Percentiles rank a stretch among this genome's conserved stretches.
phyloP scores from a whole-genome alignment of 2,329 filamentous ascomycete species.

The Davidsoniella virescens region DNA sequence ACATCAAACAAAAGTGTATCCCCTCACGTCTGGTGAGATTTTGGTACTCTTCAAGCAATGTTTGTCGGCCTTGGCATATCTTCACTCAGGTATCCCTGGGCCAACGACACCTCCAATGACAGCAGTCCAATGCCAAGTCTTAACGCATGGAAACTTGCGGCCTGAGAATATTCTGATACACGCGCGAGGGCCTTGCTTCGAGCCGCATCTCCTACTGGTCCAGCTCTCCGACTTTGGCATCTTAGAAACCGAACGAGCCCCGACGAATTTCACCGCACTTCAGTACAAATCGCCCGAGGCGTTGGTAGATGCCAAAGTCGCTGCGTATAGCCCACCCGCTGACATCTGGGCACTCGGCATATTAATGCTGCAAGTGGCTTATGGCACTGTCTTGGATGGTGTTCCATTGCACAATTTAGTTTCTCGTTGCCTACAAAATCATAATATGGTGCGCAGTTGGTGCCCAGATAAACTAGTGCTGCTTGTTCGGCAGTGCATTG shows the following conservation, averaged over 20 bases:
- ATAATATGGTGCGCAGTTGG: constrained; percentile 3
- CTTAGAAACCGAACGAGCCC: constrained; percentile 1
- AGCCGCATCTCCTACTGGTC: neutral
- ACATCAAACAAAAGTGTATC: neutral
- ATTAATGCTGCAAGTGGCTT: neutral
- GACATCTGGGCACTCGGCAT: constrained; percentile 5
- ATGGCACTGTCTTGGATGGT: neutral
- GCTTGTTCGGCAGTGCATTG: constrained; percentile 1
- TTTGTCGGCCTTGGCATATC: neutral
- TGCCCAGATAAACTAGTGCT: constrained; percentile 1
- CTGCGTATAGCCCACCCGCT: neutral
- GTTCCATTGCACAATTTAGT: neutral
- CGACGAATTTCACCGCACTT: neutral
- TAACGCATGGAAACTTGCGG: constrained; percentile 3
- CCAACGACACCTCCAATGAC: too few relatives aligned
- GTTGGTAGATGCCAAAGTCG: neutral
- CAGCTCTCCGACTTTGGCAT: constrained; percentile 10
- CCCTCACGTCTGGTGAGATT: neutral
- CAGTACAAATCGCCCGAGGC: constrained; percentile 5
- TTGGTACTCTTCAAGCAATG: constrained; percentile 1
- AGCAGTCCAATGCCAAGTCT: neutral
- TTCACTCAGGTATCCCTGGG: neutral
- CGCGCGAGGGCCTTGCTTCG: neutral
- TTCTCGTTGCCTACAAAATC: neutral
- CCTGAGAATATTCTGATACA: constrained; percentile 5